Evolutionary conservation across 306 rosid genomes (phyloP).

Genomic region (Potentilla sterilis): DNA sequence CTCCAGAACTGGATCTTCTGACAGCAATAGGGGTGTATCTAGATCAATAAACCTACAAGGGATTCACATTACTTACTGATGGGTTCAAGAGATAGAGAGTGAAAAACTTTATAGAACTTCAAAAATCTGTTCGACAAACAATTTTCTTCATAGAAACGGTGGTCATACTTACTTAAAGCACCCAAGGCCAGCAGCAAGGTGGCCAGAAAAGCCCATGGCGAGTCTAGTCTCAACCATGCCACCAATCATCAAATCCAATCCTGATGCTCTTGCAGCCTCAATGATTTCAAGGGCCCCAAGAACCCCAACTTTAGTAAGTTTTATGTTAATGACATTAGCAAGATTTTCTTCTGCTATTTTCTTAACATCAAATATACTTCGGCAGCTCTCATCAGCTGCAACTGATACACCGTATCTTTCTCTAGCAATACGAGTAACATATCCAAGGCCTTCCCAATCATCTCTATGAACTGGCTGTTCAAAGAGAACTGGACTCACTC

Average conservation of each 20-base stretch:
- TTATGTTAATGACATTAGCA: slow-evolving; percentile 77
- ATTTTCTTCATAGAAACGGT: neutral
- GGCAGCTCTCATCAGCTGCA: slow-evolving; percentile 97
- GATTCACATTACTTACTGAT: slow-evolving; percentile 15
- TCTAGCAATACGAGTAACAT: slow-evolving; percentile 57
- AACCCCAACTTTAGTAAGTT: slow-evolving; percentile 88
- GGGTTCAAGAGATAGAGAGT: neutral
- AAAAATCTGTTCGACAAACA: neutral
- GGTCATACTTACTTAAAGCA: slow-evolving; percentile 56
- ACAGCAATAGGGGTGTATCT: slow-evolving; percentile 73
- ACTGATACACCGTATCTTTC: slow-evolving; percentile 74
- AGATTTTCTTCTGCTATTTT: slow-evolving; percentile 66
- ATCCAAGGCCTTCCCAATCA: slow-evolving; percentile 97
- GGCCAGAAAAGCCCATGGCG: slow-evolving; percentile 92
- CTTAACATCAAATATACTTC: slow-evolving; percentile 60
- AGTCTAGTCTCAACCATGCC: slow-evolving; percentile 95
- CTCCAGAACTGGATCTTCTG: slow-evolving; percentile 80
- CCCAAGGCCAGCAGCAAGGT: slow-evolving; percentile 90
- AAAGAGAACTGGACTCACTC: slow-evolving; percentile 75
- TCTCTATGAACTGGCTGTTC: slow-evolving; percentile 97
- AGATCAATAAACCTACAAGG: slow-evolving; percentile 67
- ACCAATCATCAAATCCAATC: slow-evolving; percentile 74
- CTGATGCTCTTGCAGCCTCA: slow-evolving; percentile 57
- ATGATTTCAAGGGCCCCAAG: slow-evolving; percentile 77
- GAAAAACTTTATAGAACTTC: neutral